Base-by-base conservation (phyloP, 441 rosid species). In the Erysimum cheiri region DNA sequence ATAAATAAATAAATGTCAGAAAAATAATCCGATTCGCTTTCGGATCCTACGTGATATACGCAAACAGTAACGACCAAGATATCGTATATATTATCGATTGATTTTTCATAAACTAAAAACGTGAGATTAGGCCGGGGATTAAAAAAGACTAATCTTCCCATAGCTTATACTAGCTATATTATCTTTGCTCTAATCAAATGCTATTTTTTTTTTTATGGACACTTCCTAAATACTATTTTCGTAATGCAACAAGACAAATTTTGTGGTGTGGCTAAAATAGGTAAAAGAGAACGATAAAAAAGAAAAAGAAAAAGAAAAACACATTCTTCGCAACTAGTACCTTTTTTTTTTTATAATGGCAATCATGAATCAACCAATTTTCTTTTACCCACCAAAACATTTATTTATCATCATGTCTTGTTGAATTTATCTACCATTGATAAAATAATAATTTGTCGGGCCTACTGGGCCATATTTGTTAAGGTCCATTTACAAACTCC, bases 21-120 rank as follows among this genome's bases (percentile, higher is more conserved):
- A 22, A 40, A 65, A 32, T 6, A 13, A 6, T 60, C 78, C 73
- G 70, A 46, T 68, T 74, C 70, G 58, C 8, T 28, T 74, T 53
- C 73, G 37, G 53, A 61, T 61, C 44, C 29, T 54, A 28, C 68
- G 35, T 26, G n/a, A 67, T 60, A 26, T 67, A 73, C 72, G 72
- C 62, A 32, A 73, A 66, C 26, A 4, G 4, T 52, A 12, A 67
- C 35, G 69, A 74, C 77, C 49, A 28, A 35, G 14, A n/a, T 58
- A 49, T 11, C 61, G 32, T 73, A 39, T 13, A 17, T 37, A 8
- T 49, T 12, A 8, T 70, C 39, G 6, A 37, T 50, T 52, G 3
- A 31, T 50, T 61, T 32, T 9, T 71, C 24, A 63, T 52, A 1
- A 26, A 35, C 28, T 9, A 3, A 13, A 49, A 49, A 29, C 12